These are phyloP conservation scores for Corchorus olitorius DNA, from an alignment of 345 rosid genomes.

Conservation along the genomic window DNA sequence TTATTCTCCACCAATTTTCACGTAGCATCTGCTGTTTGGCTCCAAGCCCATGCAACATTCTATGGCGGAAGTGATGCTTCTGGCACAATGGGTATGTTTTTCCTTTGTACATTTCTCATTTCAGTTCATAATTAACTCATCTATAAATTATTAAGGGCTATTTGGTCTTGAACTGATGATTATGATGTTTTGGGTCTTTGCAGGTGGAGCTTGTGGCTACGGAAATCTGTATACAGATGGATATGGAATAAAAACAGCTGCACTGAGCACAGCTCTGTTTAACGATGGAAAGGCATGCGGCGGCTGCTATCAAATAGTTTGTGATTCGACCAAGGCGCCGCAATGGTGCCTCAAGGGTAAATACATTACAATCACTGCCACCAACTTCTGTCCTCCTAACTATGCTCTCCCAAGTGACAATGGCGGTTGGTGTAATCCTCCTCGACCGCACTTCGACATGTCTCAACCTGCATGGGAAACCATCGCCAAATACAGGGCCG, in stretches of 20 bases:
- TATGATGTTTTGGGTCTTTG: background rate
- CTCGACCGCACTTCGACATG: slow-evolving; percentile 71
- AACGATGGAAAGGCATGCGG: slow-evolving; percentile 64
- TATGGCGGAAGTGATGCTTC: slow-evolving; percentile 68
- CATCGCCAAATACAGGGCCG: slow-evolving; percentile 68
- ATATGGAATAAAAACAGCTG: slow-evolving; percentile 66
- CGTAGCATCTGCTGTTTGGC: slow-evolving; percentile 48
- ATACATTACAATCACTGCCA: slow-evolving; percentile 65
- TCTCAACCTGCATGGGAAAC: slow-evolving; percentile 76
- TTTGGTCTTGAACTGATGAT: background rate
- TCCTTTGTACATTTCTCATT: background rate
- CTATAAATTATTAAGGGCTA: background rate
- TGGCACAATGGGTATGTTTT: slow-evolving; percentile 57
- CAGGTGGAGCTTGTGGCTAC: slow-evolving; percentile 89
- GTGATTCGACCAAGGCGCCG: slow-evolving; percentile 50
- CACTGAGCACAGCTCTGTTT: slow-evolving; percentile 70
- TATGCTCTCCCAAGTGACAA: slow-evolving; percentile 58
- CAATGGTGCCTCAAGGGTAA: slow-evolving; percentile 67
- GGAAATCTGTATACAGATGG: slow-evolving; percentile 71
- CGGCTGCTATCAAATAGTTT: slow-evolving; percentile 68
- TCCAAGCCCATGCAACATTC: slow-evolving; percentile 60
- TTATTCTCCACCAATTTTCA: slow-evolving; percentile 25
- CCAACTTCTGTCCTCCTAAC: slow-evolving; percentile 85
- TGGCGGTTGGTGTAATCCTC: slow-evolving; percentile 89
- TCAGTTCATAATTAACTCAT: background rate